Base-by-base conservation (phyloP, 352 stramenopile species). In the Pilasporangium apinafurcum region DNA sequence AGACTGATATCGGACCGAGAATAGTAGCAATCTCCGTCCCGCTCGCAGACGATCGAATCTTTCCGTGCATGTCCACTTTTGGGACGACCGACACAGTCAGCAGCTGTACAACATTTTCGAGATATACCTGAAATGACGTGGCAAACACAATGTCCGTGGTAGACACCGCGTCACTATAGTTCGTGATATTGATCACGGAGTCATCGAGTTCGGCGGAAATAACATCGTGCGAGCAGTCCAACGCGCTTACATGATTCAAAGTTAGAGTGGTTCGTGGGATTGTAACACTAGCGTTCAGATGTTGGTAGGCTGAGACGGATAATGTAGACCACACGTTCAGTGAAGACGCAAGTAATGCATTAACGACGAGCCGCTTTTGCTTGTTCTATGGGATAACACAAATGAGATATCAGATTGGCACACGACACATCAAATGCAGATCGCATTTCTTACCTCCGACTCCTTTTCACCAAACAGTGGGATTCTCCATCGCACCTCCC, bases 31-130 rank as follows among this genome's bases (percentile, higher is more conserved):
- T 44, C 5, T 62, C 37, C 6, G 78, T 35, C 0, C 75, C 63
- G 9, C 46, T 54, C 9, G 43, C 26, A 16, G 58, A 57, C 17
- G 50, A 48, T 13, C 65, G 54, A 50, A 74, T 34, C 44, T 78
- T 68, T 10, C 42, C 59, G 20, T 84, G 57, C 26, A 87, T 44
- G 5, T 48, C 59, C 24, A 81, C 69, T 10, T 52, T 62, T 17
- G 74, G 70, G 14, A 91, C 48, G 28, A 91, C 66, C 3, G 76
- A 79, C 8, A 86, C 65, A 22, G 71, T 86, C 32, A 87, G 42
- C 9, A 91, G 47, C 41, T 91, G 79, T 22, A 59, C 64, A 45
- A 91, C 73, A 36, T 88, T 91, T 29, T 91, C 73, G 37, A 84
- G 53, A 17, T 70, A 70, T 8, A 85, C 56, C 56, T 86, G 68